phyloP scores from a whole-genome alignment of 2,329 filamentous ascomycete species.

The Aspergillus pseudoterreus region DNA sequence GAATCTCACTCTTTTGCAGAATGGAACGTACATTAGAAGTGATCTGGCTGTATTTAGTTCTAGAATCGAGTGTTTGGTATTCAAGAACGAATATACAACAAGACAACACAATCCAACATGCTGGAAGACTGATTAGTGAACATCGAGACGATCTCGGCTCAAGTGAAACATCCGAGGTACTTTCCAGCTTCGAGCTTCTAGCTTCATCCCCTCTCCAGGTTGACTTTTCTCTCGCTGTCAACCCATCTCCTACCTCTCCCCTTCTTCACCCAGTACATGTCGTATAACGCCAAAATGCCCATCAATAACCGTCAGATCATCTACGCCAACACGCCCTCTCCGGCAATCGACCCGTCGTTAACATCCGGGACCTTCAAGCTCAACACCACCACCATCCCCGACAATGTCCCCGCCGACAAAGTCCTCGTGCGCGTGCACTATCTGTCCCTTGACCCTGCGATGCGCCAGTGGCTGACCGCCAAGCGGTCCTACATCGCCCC shows the following conservation, averaged over 20 bases:
- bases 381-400: slow-evolving; percentile 22
- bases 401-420: slow-evolving; percentile 48
- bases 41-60: too few relatives aligned
- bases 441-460: slow-evolving; percentile 69
- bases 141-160: not conserved
- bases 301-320: slow-evolving; percentile 35
- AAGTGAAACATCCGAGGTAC: slow-evolving; percentile 5
- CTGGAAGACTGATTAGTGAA: not conserved
- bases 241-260: not conserved
- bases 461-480: slow-evolving; percentile 66
- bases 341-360: slow-evolving; percentile 35
- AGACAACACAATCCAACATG: too few relatives aligned
- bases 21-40: not conserved
- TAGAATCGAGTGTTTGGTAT: not conserved
- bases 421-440: slow-evolving; percentile 60
- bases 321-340: slow-evolving; percentile 31
- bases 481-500: slow-evolving; percentile 64
- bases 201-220: slow-evolving; percentile 5
- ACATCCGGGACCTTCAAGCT: slow-evolving; percentile 33
- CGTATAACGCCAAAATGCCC: slow-evolving; percentile 9
- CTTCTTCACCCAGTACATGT: not conserved
- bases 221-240: not conserved
- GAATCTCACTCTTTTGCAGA: too few relatives aligned
- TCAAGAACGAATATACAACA: too few relatives aligned
- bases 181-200: not conserved